phyloP scores from a whole-genome alignment of 2,329 filamentous ascomycete species.

The Sphaerulina vaccinii region DNA sequence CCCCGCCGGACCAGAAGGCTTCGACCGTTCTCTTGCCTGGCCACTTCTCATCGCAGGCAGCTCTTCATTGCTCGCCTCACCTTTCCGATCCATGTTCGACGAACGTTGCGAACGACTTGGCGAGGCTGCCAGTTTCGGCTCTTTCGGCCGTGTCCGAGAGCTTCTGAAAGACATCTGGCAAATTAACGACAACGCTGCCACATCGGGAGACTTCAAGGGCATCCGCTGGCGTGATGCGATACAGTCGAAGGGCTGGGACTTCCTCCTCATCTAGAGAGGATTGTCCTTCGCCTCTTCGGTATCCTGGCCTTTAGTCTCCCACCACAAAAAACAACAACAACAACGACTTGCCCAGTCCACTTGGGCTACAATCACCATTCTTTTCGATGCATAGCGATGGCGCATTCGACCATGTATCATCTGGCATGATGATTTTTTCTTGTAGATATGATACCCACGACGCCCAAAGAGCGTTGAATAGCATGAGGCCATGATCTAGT shows the following conservation, averaged over 20 bases:
- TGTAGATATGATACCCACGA: slow-evolving; percentile 28
- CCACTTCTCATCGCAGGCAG: slow-evolving; percentile 85
- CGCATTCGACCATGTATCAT: slow-evolving; percentile 22
- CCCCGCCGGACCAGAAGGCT: slow-evolving; percentile 75
- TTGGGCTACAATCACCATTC: slow-evolving; percentile 9
- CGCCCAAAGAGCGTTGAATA: slow-evolving; percentile 18
- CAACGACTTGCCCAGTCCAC: slow-evolving; percentile 7
- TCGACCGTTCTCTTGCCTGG: slow-evolving; percentile 89
- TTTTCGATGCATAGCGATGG: slow-evolving; percentile 36
- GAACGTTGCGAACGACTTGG: slow-evolving; percentile 73
- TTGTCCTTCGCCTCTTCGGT: slow-evolving; percentile 17
- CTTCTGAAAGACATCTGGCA: slow-evolving; percentile 81
- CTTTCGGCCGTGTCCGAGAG: slow-evolving; percentile 77
- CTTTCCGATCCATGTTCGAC: slow-evolving; percentile 75
- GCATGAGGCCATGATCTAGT: slow-evolving; percentile 33
- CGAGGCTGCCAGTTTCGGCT: slow-evolving; percentile 75
- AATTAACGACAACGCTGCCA: slow-evolving; percentile 63
- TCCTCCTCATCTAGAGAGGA: slow-evolving; percentile 73
- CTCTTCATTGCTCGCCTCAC: slow-evolving; percentile 68
- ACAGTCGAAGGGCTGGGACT: slow-evolving; percentile 88
- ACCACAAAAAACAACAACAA: slow-evolving; percentile 3
- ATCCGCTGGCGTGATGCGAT: slow-evolving; percentile 95
- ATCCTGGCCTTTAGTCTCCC: slow-evolving; percentile 32
- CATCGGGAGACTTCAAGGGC: slow-evolving; percentile 57
- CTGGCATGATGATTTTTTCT: slow-evolving; percentile 19